phyloP scores from a whole-genome alignment of 306 rosid genomes.

The Acacia crassicarpa region DNA sequence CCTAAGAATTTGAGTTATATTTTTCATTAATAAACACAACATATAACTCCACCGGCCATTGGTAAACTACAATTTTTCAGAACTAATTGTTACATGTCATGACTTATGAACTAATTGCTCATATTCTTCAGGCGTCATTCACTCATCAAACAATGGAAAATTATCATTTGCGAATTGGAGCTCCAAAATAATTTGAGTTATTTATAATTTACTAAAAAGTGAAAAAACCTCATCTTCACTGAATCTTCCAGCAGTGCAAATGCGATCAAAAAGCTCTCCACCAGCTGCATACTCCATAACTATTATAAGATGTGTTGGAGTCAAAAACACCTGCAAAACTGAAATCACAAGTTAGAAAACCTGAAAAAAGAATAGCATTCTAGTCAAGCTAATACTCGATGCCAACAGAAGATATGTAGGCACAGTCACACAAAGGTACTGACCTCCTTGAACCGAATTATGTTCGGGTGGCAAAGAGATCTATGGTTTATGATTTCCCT shows the following conservation, averaged over 20 bases:
- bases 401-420: background rate
- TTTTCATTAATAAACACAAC: background rate
- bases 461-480: conserved; percentile 64
- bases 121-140: background rate
- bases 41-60: background rate
- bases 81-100: background rate
- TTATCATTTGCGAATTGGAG: background rate
- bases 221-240: conserved; percentile 55
- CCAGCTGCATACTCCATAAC: conserved; percentile 76
- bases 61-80: background rate
- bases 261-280: conserved; percentile 63
- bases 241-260: conserved; percentile 47
- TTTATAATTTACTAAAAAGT: background rate
- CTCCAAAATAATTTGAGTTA: background rate
- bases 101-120: background rate
- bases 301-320: conserved; percentile 68
- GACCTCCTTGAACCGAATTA: conserved; percentile 61
- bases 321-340: conserved; percentile 56
- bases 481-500: conserved; percentile 65
- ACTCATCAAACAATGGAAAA: conserved; percentile 23
- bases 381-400: background rate
- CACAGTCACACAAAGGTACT: background rate
- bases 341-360: conserved; percentile 6
- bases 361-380: background rate
- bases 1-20: background rate